Conservation (phyloP, 2,329 filamentous ascomycete species). For the Blumeriella jaapii region DNA sequence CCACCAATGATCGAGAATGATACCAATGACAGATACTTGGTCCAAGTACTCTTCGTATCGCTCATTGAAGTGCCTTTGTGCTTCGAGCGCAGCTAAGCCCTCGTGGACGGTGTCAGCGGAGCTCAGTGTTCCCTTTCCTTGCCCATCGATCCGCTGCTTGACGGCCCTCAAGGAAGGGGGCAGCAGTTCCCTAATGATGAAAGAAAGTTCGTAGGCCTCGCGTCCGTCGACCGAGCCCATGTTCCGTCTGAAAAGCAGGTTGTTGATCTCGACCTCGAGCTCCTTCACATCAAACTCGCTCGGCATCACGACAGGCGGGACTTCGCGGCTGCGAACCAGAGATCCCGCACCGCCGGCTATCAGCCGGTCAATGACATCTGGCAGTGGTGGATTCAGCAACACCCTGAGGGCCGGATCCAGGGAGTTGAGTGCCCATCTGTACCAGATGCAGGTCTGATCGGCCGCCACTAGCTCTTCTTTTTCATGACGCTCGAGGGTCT, state of each 20-base stretch:
- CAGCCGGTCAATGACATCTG: background rate
- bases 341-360: background rate
- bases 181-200: slow-evolving; percentile 5
- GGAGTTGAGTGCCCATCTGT: background rate
- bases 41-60: slow-evolving; percentile 2
- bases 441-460: background rate
- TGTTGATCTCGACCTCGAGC: slow-evolving; percentile 12
- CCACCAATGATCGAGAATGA: slow-evolving; percentile 6
- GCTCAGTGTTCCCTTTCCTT: background rate
- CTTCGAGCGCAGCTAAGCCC: background rate
- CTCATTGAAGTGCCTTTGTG: background rate
- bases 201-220: slow-evolving; percentile 3
- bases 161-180: background rate
- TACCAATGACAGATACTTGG: slow-evolving; percentile 1
- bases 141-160: background rate
- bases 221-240: background rate
- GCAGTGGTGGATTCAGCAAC: background rate
- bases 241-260: slow-evolving; percentile 3
- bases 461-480: background rate
- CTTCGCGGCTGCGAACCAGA: background rate
- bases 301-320: slow-evolving; percentile 1
- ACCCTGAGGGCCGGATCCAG: background rate
- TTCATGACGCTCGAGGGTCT: background rate
- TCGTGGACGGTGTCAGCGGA: background rate
- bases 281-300: slow-evolving; percentile 4